Conservation (phyloP, 768 basidiomycete genomes). For the Russula earlei region DNA sequence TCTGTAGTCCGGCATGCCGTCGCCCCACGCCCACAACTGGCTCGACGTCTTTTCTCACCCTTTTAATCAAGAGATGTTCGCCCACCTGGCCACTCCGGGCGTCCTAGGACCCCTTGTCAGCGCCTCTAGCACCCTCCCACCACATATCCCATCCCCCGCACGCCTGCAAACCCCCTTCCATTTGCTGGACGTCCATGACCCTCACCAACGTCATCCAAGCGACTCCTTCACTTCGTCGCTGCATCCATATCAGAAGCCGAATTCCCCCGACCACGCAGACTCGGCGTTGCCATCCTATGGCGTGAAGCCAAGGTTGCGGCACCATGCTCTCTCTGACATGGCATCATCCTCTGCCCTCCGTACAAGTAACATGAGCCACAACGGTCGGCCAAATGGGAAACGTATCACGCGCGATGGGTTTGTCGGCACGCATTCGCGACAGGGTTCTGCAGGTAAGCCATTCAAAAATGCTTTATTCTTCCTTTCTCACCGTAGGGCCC, state of each 20-base stretch:
- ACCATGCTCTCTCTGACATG: background rate
- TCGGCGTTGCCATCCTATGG: background rate
- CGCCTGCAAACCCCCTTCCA: conserved; percentile 6
- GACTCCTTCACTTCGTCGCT: background rate
- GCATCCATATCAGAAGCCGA: background rate
- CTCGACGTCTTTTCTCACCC: conserved; percentile 49
- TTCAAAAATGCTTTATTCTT: background rate
- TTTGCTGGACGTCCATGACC: background rate
- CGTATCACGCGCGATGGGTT: background rate
- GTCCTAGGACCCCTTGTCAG: conserved; percentile 36
- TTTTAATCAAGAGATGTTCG: conserved; percentile 50
- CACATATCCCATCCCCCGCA: conserved; percentile 24
- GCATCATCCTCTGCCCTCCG: background rate
- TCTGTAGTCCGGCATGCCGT: conserved; percentile 21
- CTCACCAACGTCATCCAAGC: background rate
- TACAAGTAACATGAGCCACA: background rate
- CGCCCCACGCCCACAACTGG: conserved; percentile 39
- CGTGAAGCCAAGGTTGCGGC: background rate
- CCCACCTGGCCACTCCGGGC: conserved; percentile 52
- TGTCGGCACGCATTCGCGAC: conserved; percentile 5
- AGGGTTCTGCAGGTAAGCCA: conserved; percentile 11
- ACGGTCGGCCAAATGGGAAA: background rate
- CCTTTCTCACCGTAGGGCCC: background rate
- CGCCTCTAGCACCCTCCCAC: conserved; percentile 33
- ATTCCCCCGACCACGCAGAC: background rate